Percentiles rank a stretch among this genome's conserved stretches.
Evolutionary conservation across 2,329 filamentous ascomycete genomes (phyloP).

Genomic region (Mycosphaerella arachidis): DNA sequence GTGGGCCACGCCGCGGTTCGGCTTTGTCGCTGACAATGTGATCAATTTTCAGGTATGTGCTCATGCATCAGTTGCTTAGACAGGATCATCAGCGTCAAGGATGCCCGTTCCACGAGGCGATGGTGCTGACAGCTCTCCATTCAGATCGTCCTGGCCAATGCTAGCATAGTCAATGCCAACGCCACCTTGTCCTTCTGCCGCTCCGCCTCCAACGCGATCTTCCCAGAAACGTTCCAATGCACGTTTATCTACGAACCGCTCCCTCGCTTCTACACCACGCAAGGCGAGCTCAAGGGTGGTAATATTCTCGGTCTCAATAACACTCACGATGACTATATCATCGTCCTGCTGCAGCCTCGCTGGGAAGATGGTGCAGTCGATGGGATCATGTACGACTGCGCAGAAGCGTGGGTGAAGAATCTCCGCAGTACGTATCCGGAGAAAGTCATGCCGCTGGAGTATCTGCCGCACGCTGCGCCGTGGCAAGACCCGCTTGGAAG

Average conservation of each 20-base stretch:
- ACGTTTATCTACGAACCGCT: constrained; percentile 10
- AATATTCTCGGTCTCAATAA: constrained; percentile 14
- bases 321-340: constrained; percentile 10
- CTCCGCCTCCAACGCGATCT: not conserved
- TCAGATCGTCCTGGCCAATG: constrained; percentile 18
- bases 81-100: not conserved
- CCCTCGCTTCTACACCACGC: not conserved
- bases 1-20: constrained; percentile 43
- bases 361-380: constrained; percentile 6
- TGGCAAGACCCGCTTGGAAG: constrained; percentile 11
- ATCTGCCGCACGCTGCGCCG: constrained; percentile 1
- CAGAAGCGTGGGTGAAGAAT: constrained; percentile 3
- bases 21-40: constrained; percentile 43
- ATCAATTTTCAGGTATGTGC: constrained; percentile 14
- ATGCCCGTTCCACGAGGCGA: not conserved
- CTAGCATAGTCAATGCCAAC: constrained; percentile 15
- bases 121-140: not conserved
- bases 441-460: not conserved
- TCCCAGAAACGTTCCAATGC: constrained; percentile 1
- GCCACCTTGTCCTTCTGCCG: not conserved
- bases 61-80: not conserved
- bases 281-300: not conserved
- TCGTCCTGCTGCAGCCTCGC: constrained; percentile 1
- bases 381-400: not conserved
- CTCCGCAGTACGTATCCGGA: constrained; percentile 3